Percentiles rank a stretch among this genome's conserved stretches.
Conservation (phyloP, 2,329 filamentous ascomycete species). For the Dendryphion nanum region DNA sequence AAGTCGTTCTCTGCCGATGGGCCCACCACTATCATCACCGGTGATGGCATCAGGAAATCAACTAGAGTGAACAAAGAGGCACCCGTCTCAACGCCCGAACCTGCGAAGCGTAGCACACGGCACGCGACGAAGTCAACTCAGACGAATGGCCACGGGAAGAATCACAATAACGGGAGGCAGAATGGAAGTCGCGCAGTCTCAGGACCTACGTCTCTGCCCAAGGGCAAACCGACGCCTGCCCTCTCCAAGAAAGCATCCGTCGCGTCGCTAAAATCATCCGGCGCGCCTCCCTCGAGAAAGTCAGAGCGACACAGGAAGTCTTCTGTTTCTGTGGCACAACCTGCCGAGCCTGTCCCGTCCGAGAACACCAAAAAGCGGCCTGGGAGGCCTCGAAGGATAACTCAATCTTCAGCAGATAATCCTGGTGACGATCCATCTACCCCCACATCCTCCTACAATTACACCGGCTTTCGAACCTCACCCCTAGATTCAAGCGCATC, state of each 20-base stretch:
- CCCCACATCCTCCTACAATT: slow-evolving; percentile 16
- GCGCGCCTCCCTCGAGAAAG: slow-evolving; percentile 23
- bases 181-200: slow-evolving; percentile 21
- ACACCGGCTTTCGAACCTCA: slow-evolving; percentile 17
- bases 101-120: slow-evolving; percentile 36
- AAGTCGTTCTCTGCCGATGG: slow-evolving; percentile 82
- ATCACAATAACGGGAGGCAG: slow-evolving; percentile 12
- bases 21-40: slow-evolving; percentile 75
- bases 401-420: slow-evolving; percentile 17
- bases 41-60: slow-evolving; percentile 62
- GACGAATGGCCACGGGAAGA: slow-evolving; percentile 27
- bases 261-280: slow-evolving; percentile 14
- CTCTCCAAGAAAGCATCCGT: slow-evolving; percentile 22
- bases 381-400: slow-evolving; percentile 20
- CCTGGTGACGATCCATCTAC: slow-evolving; percentile 11
- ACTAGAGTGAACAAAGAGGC: slow-evolving; percentile 52
- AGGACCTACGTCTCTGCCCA: slow-evolving; percentile 11
- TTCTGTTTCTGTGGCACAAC: slow-evolving; percentile 12
- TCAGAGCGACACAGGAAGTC: slow-evolving; percentile 33
- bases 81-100: slow-evolving; percentile 46
- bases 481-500: slow-evolving; percentile 11
- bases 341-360: slow-evolving; percentile 11
- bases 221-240: slow-evolving; percentile 16
- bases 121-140: slow-evolving; percentile 24
- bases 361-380: slow-evolving; percentile 14